These are phyloP conservation scores for Lagenaria siceraria DNA, from an alignment of 306 rosid species.

Conservation along the genomic window DNA sequence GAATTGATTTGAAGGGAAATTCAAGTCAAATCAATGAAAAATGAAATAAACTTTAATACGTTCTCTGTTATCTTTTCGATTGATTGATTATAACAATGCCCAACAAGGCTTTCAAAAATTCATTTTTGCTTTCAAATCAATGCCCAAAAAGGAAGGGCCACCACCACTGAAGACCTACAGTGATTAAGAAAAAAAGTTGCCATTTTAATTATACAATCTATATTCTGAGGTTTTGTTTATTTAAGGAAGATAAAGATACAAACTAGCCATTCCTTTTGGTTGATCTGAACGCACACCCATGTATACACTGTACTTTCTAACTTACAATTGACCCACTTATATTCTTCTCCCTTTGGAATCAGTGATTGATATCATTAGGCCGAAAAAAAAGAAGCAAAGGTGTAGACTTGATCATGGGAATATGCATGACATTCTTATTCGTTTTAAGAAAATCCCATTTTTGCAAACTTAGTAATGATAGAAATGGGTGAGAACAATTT, in stretches of 20 bases:
- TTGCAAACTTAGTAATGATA: not conserved
- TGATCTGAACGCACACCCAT: not conserved
- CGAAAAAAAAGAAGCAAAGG: not conserved
- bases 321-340: not conserved
- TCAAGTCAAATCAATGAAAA: not conserved
- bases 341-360: not conserved
- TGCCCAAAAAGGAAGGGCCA: not conserved
- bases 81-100: not conserved
- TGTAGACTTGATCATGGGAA: not conserved
- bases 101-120: not conserved
- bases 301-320: not conserved
- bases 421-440: not conserved
- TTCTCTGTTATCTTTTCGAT: not conserved
- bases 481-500: not conserved
- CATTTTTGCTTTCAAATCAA: not conserved
- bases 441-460: not conserved
- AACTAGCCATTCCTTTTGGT: not conserved
- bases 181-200: not conserved
- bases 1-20: not conserved
- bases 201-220: not conserved
- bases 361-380: not conserved
- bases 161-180: not conserved
- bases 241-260: not conserved
- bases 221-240: not conserved
- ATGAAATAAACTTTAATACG: not conserved